These are phyloP conservation scores for Candida berthetii DNA, from an alignment of 805 yeast species.

Conservation along the genomic window DNA sequence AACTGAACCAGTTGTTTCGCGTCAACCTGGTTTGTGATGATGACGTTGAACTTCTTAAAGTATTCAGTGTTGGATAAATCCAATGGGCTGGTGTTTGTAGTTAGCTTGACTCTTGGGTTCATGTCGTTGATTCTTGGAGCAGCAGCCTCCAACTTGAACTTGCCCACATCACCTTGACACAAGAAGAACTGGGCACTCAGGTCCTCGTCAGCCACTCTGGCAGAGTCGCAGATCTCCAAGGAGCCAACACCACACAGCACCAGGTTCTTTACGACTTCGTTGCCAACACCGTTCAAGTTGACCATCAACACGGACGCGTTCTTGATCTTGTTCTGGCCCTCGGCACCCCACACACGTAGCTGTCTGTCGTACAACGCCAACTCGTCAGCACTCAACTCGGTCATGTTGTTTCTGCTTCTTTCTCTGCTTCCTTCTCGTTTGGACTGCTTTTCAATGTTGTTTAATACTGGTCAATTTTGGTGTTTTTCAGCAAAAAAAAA, in stretches of 20 bases:
- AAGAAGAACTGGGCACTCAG: constrained; percentile 73
- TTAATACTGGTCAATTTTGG: not conserved
- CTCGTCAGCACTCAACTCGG: constrained; percentile 51
- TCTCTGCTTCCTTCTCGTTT: not conserved
- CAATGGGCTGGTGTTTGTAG: constrained; percentile 29
- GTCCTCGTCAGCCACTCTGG: constrained; percentile 51
- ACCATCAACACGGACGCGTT: constrained; percentile 66
- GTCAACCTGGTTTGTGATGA: constrained; percentile 67
- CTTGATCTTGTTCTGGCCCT: constrained; percentile 75
- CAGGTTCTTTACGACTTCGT: constrained; percentile 78
- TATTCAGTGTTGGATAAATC: constrained; percentile 22
- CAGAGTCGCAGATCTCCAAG: constrained; percentile 60
- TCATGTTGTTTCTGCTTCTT: not conserved
- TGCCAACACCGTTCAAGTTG: constrained; percentile 71
- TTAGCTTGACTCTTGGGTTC: constrained; percentile 70
- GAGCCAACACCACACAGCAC: constrained; percentile 86
- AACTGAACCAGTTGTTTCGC: constrained; percentile 35
- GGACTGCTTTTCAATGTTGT: not conserved
- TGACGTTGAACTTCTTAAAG: constrained; percentile 54
- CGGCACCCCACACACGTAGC: constrained; percentile 93
- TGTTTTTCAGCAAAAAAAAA: not conserved
- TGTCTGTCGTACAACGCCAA: constrained; percentile 92
- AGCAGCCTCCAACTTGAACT: constrained; percentile 47
- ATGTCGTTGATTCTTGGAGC: constrained; percentile 56
- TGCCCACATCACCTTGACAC: constrained; percentile 48